Evolutionary conservation across 371 early-diverging fungal genomes (phyloP).

Genomic region (Mucor piriformis): DNA sequence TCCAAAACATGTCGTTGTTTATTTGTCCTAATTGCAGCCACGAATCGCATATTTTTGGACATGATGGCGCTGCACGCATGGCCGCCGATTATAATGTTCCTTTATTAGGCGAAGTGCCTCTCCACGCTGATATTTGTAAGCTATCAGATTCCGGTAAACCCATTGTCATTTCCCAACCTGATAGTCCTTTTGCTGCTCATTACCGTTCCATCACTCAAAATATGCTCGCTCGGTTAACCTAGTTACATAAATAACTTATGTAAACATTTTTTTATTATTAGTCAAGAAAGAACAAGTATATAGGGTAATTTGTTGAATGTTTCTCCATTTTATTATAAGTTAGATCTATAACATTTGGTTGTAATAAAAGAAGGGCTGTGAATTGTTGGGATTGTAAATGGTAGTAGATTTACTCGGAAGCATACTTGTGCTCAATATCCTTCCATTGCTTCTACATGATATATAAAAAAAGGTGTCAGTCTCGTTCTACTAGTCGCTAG

Average conservation of each 20-base stretch:
- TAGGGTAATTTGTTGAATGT: too few relatives aligned
- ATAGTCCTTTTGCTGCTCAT: constrained; percentile 60
- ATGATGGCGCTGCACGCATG: constrained; percentile 63
- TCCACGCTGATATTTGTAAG: constrained; percentile 75
- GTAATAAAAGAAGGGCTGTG: neutral
- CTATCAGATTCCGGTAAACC: constrained; percentile 81
- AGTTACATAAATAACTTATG: constrained; percentile 10
- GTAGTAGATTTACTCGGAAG: constrained; percentile 13
- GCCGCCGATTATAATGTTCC: constrained; percentile 68
- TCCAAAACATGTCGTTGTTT: constrained; percentile 89
- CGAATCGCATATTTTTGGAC: constrained; percentile 80
- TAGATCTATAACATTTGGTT: too few relatives aligned
- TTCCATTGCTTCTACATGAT: constrained; percentile 68
- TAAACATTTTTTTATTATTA: too few relatives aligned
- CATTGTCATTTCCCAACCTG: constrained; percentile 69
- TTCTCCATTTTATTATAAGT: too few relatives aligned
- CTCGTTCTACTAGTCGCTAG: too few relatives aligned
- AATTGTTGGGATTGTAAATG: too few relatives aligned
- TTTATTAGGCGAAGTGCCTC: constrained; percentile 78
- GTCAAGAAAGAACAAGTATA: too few relatives aligned
- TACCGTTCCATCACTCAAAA: constrained; percentile 69
- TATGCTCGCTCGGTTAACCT: constrained; percentile 42
- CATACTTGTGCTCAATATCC: constrained; percentile 72
- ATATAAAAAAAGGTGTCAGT: neutral
- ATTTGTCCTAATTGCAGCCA: constrained; percentile 84